Conservation (phyloP, 2,329 filamentous ascomycete genomes). For the Colletotrichum lindemuthianum region DNA sequence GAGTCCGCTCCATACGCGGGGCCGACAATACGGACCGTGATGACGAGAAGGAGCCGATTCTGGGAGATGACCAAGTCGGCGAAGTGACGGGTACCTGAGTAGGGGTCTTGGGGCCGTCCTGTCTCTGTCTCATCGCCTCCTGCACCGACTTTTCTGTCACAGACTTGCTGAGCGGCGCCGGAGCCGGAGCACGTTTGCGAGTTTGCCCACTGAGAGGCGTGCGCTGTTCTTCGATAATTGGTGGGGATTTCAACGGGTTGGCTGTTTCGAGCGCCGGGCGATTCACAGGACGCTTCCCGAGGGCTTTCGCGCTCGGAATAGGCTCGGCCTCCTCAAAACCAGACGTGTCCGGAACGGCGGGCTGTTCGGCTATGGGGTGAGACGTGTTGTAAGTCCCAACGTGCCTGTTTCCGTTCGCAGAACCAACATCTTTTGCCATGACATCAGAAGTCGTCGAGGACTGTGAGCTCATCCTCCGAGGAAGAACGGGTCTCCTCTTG, state of each 20-base stretch:
- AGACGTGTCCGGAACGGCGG: constrained; percentile 4
- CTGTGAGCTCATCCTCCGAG: constrained; percentile 60
- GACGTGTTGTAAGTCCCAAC: constrained; percentile 39
- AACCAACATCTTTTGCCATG: constrained; percentile 45
- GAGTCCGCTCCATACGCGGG: constrained; percentile 27
- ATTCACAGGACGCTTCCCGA: constrained; percentile 57
- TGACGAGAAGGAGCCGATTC: constrained; percentile 32
- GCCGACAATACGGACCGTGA: constrained; percentile 24
- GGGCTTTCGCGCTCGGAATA: constrained; percentile 54
- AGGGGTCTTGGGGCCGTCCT: constrained; percentile 23
- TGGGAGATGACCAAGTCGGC: constrained; percentile 19
- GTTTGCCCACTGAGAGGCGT: constrained; percentile 24
- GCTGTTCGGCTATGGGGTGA: constrained; percentile 44
- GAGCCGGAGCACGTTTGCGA: constrained; percentile 9
- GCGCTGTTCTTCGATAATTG: constrained; percentile 15
- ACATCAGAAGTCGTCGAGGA: constrained; percentile 50
- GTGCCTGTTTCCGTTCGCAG: constrained; percentile 39
- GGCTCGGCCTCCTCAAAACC: constrained; percentile 20
- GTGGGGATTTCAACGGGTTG: constrained; percentile 18
- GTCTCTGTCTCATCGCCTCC: constrained; percentile 4
- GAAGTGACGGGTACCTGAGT: constrained; percentile 15
- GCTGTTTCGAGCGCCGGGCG: constrained; percentile 8
- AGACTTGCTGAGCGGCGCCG: constrained; percentile 24
- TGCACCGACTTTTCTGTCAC: constrained; percentile 6
- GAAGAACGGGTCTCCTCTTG: constrained; percentile 57